A percentile compares a stretch with the other conserved stretches of the same genome.
Evolutionary conservation across 371 early-diverging fungal genomes (phyloP).

Genomic region (Encephalitozoon romaleae): DNA sequence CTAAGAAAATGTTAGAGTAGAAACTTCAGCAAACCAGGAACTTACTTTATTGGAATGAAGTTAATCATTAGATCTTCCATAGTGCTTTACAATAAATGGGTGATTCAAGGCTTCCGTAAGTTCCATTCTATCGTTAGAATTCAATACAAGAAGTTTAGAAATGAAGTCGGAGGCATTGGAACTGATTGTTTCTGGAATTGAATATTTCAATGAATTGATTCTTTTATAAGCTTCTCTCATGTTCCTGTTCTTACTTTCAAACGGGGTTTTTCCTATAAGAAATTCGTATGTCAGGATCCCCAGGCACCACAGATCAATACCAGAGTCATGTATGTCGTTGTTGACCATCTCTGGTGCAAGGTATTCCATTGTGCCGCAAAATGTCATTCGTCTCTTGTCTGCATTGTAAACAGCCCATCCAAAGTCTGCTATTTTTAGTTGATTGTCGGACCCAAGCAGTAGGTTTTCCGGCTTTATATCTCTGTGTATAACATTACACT

Average conservation of each 20-base stretch:
- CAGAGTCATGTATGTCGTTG: constrained; percentile 70
- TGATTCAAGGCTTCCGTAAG: constrained; percentile 69
- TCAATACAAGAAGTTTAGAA: constrained; percentile 66
- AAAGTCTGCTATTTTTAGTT: constrained; percentile 89
- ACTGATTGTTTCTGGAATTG: constrained; percentile 71
- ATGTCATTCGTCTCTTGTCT: constrained; percentile 63
- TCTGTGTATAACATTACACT: constrained; percentile 84
- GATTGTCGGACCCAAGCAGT: constrained; percentile 71
- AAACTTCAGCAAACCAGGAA: background rate
- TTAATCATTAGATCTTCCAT: background rate
- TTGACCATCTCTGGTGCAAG: constrained; percentile 75
- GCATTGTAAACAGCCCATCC: constrained; percentile 95
- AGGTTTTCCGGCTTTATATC: constrained; percentile 90
- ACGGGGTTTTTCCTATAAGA: constrained; percentile 82
- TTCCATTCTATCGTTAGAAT: constrained; percentile 68
- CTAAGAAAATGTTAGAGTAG: background rate
- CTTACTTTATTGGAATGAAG: background rate
- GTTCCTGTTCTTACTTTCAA: constrained; percentile 67
- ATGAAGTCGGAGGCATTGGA: constrained; percentile 79
- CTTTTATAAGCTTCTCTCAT: constrained; percentile 67
- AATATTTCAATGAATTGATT: constrained; percentile 73
- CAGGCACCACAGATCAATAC: constrained; percentile 90
- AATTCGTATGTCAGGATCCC: constrained; percentile 94
- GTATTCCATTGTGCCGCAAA: constrained; percentile 95
- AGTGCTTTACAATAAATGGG: constrained; percentile 66